Base-by-base conservation (phyloP, 2,329 filamentous ascomycete genomes). In the Fusarium anguioides region DNA sequence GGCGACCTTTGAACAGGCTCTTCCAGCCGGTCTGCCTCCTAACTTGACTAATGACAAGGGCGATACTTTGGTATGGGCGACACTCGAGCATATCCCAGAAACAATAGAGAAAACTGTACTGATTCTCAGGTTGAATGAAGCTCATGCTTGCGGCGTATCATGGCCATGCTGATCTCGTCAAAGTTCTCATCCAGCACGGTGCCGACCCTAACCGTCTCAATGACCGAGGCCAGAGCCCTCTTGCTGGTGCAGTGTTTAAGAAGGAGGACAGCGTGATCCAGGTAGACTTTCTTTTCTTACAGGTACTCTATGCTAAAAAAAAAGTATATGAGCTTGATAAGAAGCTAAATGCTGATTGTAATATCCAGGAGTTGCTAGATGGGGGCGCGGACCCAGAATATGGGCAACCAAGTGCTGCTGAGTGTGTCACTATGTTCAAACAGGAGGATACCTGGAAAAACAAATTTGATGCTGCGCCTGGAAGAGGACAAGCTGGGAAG, bases 121-220 rank as follows among this genome's bases (percentile, higher is more conserved):
- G 33, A 69, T 39, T 33, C 20, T 8, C 4, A 7, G 35, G 20
- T 7, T 5, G 6, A 48, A 88, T 5, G 6, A 48, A 88, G 86
- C 80, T 93, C 60, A 93, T 93, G 91, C 84, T 93, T 2, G 87
- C 90, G 1, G 84, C 89, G 0, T 93, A 93, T 70, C 85, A 92
- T 68, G 89, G 89, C 12, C 87, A 92, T 53, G 81, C 84, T 3
- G 81, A 84, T 0, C 82, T 91, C 0, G 87, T 89, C 24, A 81
- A 79, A 44, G 80, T 90, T 59, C 82, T 93, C 12, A 75, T 92
- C 2, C 79, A 85, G 26, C 81, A 87, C 59, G 88, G 88, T 3
- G 89, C 89, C 2, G 88, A 92, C 70, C 83, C 89, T 0, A 91
- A 93, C 75, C 81, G 84, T 2, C 72, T 92, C 26, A 93, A 93